Percentiles rank a stretch among this genome's conserved stretches.
Conservation (phyloP, 208 protist genomes). For the Trypanosomatidae sp. region DNA sequence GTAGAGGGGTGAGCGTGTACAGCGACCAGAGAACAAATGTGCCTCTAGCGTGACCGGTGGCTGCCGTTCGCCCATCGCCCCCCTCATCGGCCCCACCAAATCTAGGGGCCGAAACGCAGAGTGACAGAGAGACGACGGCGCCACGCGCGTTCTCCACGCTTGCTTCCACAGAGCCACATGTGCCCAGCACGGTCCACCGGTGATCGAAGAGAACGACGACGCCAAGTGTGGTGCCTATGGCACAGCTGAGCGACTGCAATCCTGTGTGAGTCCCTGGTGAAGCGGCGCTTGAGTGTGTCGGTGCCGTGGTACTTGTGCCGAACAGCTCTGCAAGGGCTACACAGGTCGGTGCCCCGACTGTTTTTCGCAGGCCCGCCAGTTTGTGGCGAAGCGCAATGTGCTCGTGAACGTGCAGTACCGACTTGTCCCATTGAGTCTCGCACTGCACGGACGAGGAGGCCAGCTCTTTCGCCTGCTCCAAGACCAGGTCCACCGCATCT, state of each 20-base stretch:
- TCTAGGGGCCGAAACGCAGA: slow-evolving; percentile 11
- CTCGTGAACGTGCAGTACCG: slow-evolving; percentile 65
- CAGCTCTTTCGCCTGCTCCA: slow-evolving; percentile 50
- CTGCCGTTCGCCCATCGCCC: slow-evolving; percentile 28
- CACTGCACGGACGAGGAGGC: slow-evolving; percentile 35
- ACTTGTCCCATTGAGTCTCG: slow-evolving; percentile 20
- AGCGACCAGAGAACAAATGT: slow-evolving; percentile 51
- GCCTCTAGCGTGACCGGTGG: slow-evolving; percentile 50
- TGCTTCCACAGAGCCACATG: slow-evolving; percentile 19
- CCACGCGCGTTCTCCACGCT: slow-evolving; percentile 35
- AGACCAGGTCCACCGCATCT: slow-evolving; percentile 42
- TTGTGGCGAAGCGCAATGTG: slow-evolving; percentile 46
- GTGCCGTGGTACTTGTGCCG: not conserved
- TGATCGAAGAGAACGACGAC: slow-evolving; percentile 55
- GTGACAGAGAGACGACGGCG: slow-evolving; percentile 47
- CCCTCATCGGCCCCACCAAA: not conserved
- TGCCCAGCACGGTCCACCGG: slow-evolving; percentile 17
- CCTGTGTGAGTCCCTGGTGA: not conserved
- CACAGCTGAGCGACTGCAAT: slow-evolving; percentile 4
- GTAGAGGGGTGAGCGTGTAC: slow-evolving; percentile 36
- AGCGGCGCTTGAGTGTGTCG: not conserved
- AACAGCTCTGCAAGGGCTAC: slow-evolving; percentile 18
- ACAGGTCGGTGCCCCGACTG: slow-evolving; percentile 55
- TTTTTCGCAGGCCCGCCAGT: slow-evolving; percentile 27
- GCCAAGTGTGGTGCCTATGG: slow-evolving; percentile 66